These are phyloP conservation scores for Ophiostoma piceae DNA, from an alignment of 2,329 filamentous ascomycete genomes.

Conservation along the genomic window DNA sequence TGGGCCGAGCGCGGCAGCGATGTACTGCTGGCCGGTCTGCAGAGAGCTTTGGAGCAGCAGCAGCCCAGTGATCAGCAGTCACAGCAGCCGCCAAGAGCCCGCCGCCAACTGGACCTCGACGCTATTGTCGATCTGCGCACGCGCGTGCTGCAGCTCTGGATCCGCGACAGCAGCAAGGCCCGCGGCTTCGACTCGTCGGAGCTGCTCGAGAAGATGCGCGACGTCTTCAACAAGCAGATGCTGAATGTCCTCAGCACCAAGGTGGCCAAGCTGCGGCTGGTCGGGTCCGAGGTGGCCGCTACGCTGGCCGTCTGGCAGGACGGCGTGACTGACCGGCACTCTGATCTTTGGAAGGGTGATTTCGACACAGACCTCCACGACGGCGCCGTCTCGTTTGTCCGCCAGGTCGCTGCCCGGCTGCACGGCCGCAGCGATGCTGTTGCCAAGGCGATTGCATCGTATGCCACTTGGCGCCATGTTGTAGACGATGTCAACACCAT, in stretches of 20 bases:
- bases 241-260: conserved; percentile 58
- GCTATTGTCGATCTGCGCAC: conserved; percentile 65
- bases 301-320: conserved; percentile 57
- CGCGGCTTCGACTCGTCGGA: conserved; percentile 62
- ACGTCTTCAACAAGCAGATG: conserved; percentile 63
- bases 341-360: neutral
- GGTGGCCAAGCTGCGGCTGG: conserved; percentile 57
- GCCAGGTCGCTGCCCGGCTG: conserved; percentile 61
- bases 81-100: neutral
- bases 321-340: conserved; percentile 39
- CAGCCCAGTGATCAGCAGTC: neutral
- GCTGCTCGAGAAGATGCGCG: conserved; percentile 63
- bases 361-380: conserved; percentile 60
- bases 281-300: conserved; percentile 60
- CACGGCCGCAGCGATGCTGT: conserved; percentile 68
- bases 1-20: conserved; percentile 61
- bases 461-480: conserved; percentile 67
- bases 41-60: conserved; percentile 49
- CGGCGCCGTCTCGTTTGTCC: conserved; percentile 63
- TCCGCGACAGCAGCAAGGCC: conserved; percentile 60
- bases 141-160: conserved; percentile 68
- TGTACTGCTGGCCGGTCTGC: conserved; percentile 57
- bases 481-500: conserved; percentile 62
- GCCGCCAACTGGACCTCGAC: conserved; percentile 55
- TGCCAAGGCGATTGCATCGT: conserved; percentile 55